Percentiles rank a stretch among this genome's conserved stretches.
Evolutionary conservation across 495 filamentous ascomycete genomes (phyloP).

Genomic region (Daldinia loculata): DNA sequence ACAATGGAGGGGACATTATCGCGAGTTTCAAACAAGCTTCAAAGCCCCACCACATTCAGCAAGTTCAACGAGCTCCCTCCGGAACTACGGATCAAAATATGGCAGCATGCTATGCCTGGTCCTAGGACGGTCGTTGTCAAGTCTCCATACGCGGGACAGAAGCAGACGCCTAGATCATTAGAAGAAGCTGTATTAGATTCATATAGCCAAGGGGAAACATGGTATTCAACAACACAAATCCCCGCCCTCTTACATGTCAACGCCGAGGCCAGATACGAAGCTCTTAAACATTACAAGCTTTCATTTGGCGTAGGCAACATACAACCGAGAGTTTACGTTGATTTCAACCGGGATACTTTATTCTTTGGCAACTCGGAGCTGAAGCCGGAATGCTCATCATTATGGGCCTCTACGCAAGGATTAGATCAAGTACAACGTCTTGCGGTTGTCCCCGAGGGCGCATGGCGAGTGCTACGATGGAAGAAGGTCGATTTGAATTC

Average conservation of each 20-base stretch:
- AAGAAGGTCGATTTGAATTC: conserved; percentile 37
- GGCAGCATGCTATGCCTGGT: conserved; percentile 46
- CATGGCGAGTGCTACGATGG: conserved; percentile 42
- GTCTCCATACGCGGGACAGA: conserved; percentile 31
- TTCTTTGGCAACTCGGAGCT: conserved; percentile 43
- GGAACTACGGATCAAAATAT: conserved; percentile 59
- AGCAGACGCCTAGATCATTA: conserved; percentile 31
- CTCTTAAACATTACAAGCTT: conserved; percentile 47
- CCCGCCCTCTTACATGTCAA: conserved; percentile 49
- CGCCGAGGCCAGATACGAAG: conserved; percentile 47
- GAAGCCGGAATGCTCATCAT: conserved; percentile 32
- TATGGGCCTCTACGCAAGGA: conserved; percentile 39
- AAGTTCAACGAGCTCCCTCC: conserved; percentile 54
- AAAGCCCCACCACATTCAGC: conserved; percentile 44
- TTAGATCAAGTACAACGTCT: conserved; percentile 37
- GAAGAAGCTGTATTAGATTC: conserved; percentile 34
- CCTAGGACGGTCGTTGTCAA: conserved; percentile 41
- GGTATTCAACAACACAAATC: conserved; percentile 42
- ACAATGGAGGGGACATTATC: conserved; percentile 38
- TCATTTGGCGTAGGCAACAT: conserved; percentile 46
- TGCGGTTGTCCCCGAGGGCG: conserved; percentile 43
- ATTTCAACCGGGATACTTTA: conserved; percentile 47
- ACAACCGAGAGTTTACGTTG: conserved; percentile 48
- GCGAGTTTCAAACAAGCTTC: conserved; percentile 20
- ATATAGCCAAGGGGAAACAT: conserved; percentile 28